These are phyloP conservation scores for Colletotrichum orbiculare DNA, from an alignment of 2,329 filamentous ascomycete genomes.

Conservation along the genomic window DNA sequence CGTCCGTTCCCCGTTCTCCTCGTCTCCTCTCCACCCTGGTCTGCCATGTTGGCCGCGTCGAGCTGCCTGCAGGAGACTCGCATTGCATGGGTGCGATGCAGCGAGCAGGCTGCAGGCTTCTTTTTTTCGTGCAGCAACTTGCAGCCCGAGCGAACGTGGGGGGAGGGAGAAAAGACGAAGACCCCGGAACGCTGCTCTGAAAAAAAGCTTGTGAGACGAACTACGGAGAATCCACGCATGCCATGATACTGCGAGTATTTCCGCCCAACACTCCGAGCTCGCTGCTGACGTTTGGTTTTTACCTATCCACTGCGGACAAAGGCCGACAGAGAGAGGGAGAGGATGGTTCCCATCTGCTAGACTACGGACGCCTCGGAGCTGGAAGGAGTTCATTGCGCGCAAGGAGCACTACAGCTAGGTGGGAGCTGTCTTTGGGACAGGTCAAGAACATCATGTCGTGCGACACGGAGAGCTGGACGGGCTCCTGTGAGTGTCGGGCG, in stretches of 20 bases:
- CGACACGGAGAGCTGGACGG: constrained; percentile 2
- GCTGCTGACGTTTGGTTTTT: neutral
- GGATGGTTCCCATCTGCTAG: constrained; percentile 1
- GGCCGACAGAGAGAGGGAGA: no score
- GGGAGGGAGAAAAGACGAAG: neutral
- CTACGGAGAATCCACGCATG: constrained; percentile 9
- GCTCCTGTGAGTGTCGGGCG: neutral
- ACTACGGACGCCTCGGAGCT: constrained; percentile 1
- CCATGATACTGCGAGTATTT: no score
- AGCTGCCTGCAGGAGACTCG: constrained; percentile 16
- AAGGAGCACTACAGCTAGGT: neutral
- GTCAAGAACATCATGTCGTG: neutral
- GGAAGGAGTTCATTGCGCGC: no score
- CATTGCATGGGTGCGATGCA: constrained; percentile 13
- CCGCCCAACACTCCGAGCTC: no score
- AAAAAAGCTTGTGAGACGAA: constrained; percentile 30
- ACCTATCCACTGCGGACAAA: no score
- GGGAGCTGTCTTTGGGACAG: constrained; percentile 4
- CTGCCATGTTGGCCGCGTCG: neutral
- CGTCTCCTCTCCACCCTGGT: no score
- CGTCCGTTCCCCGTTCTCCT: no score
- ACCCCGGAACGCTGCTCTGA: constrained; percentile 6
- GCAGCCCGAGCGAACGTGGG: constrained; percentile 28
- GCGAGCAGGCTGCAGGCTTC: neutral
- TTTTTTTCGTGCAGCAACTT: neutral